Evolutionary conservation across 2,329 filamentous ascomycete genomes (phyloP), one percentile per base, ranked within the genome.

Genomic region (Trichoderma breve): DNA sequence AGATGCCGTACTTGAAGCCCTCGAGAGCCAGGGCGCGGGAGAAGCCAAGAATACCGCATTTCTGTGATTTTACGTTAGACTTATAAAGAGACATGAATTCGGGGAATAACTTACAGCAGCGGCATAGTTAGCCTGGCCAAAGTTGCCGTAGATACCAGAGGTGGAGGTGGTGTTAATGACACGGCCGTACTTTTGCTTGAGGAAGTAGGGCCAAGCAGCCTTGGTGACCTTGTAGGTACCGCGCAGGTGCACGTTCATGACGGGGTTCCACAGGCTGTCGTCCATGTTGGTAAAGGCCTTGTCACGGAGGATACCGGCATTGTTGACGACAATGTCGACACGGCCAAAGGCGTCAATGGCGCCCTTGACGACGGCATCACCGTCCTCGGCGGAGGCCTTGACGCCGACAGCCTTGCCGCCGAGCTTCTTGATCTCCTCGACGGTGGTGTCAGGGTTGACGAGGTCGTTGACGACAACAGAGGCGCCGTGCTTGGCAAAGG

Each of bases 201-300:
- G 87, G 87, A 99, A 93, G 83, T 97, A 93, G 65, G 96, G 96
- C 94, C 95, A 99, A 24, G 96, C 96, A 73, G 96, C 96, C 89
- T 97, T 98, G 80, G 94, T 95, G 75, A 95, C 90, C 86, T 97
- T 97, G 86, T 97, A 99, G 73, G 96, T 99, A 76, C 96, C 95
- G 76, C 93, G 90, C 60, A 97, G 89, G 83, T 99, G 96, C 71
- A 98, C 94, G 77, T 94, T 93, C 84, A 98, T 84, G 78, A 99
- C 95, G 71, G 93, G 89, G 78, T 98, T 91, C 95, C 96, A 99
- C 79, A 94, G 88, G 79, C 90, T 91, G 81, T 99, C 96, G 73
- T 95, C 93, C 95, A 99, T 98, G 87, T 98, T 98, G 83, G 88
- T 88, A 82, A 99, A 99, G 53, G 96, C 95, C 90, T 98, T 98